Conservation (phyloP, 495 filamentous ascomycete genomes). For the Tuber indicum region DNA sequence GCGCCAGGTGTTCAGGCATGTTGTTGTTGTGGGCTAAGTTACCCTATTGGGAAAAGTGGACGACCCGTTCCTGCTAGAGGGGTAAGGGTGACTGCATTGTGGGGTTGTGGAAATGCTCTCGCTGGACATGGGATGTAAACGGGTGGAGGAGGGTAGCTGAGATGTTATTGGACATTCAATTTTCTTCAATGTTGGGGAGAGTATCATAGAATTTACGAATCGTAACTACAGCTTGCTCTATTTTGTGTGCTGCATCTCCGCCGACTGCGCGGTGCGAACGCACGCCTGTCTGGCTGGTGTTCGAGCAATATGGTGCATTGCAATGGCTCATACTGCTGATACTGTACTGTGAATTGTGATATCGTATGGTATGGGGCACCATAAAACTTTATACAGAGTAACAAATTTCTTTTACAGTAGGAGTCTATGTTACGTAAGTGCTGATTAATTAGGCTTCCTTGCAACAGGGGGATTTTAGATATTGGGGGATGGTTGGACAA, state of each 20-base stretch:
- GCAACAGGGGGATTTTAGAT: no score
- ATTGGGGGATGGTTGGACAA: no score
- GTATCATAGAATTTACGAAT: neutral
- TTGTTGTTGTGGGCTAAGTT: neutral
- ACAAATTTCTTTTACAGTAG: no score
- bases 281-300: neutral
- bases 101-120: neutral
- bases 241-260: neutral
- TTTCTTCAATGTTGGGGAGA: neutral
- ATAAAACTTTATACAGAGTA: no score
- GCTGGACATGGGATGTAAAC: neutral
- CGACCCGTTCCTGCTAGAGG: neutral
- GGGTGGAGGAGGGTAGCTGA: neutral
- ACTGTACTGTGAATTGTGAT: no score
- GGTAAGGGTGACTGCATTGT: fast-evolving
- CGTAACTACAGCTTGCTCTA: neutral
- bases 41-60: neutral
- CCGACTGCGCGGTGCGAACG: neutral
- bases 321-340: no score
- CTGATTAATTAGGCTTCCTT: no score
- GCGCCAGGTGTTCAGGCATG: no score
- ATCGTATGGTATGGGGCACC: no score
- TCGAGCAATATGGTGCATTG: no score
- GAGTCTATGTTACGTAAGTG: no score
- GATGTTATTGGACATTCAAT: neutral